Evolutionary conservation across 148 eudicot species (phyloP).

Genomic region (Camellia sinensis): DNA sequence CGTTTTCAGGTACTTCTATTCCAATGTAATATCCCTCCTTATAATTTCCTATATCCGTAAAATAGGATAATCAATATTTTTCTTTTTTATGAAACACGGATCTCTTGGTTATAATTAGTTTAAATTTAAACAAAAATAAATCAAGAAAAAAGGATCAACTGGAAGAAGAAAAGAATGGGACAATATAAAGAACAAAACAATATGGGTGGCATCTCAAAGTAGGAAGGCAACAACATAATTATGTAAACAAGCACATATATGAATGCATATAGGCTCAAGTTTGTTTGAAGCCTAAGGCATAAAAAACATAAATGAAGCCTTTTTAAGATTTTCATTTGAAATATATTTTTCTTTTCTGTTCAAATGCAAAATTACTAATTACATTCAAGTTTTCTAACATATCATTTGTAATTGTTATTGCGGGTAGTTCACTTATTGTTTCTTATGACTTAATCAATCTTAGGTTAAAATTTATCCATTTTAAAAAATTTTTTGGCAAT

Average conservation of each 20-base stretch:
- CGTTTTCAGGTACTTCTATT: constrained; percentile 75
- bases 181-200: too few species aligned
- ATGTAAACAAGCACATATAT: neutral
- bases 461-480: too few species aligned
- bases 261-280: neutral
- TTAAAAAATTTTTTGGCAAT: too few species aligned
- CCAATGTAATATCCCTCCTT: constrained; percentile 97
- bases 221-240: neutral
- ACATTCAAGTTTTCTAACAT: too few species aligned
- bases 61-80: constrained; percentile 19
- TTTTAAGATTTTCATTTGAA: too few species aligned
- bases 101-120: neutral
- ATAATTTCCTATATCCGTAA: constrained; percentile 63
- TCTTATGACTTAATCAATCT: too few species aligned
- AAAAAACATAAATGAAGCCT: too few species aligned
- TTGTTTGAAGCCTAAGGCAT: too few species aligned
- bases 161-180: neutral
- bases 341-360: too few species aligned
- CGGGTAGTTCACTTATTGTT: too few species aligned
- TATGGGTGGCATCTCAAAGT: neutral
- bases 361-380: too few species aligned
- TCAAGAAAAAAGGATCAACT: neutral
- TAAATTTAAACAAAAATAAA: neutral
- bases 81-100: neutral
- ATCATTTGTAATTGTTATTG: too few species aligned